Evolutionary conservation across 1,284 basidiomycete species (phyloP), one percentile per base, ranked within the genome.

Genomic region (Ustilago bromivora): DNA sequence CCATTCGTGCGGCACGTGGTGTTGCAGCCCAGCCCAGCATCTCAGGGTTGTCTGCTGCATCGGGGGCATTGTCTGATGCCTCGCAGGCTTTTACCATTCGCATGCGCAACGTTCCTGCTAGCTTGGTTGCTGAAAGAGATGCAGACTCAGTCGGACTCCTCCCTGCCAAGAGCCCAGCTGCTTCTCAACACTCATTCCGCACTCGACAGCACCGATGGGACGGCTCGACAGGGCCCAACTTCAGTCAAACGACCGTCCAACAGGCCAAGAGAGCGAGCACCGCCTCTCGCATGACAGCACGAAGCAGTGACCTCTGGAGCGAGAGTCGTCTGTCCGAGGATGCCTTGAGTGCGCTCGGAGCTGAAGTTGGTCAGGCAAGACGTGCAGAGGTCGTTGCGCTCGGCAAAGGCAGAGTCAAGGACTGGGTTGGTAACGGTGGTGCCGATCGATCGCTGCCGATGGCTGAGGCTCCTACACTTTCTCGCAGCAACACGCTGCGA

Each of bases 311-410:
- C 9, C 70, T 66, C 35, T 72, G 62, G 62, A 76, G 74, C 57
- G 74, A 76, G 38, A 63, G 74, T 38, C 54, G 66, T 2, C 36
- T 72, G 15, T 76, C 69, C 4, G 73, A 79, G 35, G 72, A 76
- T 35, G 71, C 77, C 1, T 31, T 76, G 35, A 76, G 73, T 53
- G 77, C 70, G n/a, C 28, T 76, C 17, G 77, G 76, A 35, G 77
- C 77, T 15, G 77, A 79, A 32, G 72, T 79, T 4, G 73, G 77
- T 17, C 73, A 79, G 12, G 77, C 73, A 0, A 57, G 73, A 32
- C 60, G 73, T 6, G 61, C 77, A 13, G 73, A 79, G 57, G 77
- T 79, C 46, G 52, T 76, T 3, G 67, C 72, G 10, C 57, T 79
- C 8, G 77, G 77, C 15, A 79, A 73, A 17, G 77, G 77, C n/a